phyloP scores from a whole-genome alignment of 495 filamentous ascomycete genomes.

The Aspergillus cristatus region DNA sequence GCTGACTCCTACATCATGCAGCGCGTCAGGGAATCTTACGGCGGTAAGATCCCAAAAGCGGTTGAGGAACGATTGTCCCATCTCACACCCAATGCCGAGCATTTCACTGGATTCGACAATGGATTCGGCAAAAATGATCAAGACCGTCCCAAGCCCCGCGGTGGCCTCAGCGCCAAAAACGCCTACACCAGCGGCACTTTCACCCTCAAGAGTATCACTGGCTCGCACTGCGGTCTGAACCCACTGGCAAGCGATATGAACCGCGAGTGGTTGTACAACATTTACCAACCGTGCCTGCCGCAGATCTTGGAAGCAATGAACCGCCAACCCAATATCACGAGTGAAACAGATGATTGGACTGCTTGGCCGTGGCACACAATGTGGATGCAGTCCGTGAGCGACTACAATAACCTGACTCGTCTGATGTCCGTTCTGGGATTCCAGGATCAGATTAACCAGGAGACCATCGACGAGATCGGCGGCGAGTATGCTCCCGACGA shows the following conservation, averaged over 20 bases:
- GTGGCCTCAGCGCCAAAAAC: slow-evolving; percentile 23
- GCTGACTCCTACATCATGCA: slow-evolving; percentile 22
- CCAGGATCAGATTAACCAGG: slow-evolving; percentile 18
- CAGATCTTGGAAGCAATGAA: slow-evolving; percentile 28
- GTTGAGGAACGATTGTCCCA: slow-evolving; percentile 18
- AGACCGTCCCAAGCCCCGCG: slow-evolving; percentile 12
- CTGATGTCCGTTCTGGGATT: slow-evolving; percentile 26
- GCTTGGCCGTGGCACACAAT: slow-evolving; percentile 26
- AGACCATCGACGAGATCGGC: slow-evolving; percentile 13
- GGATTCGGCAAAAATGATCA: slow-evolving; percentile 7
- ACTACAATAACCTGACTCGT: slow-evolving; percentile 23
- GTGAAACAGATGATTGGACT: slow-evolving; percentile 21
- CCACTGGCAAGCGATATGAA: slow-evolving; percentile 27
- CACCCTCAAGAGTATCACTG: slow-evolving; percentile 23
- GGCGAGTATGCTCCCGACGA: slow-evolving; percentile 18
- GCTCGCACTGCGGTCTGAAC: slow-evolving; percentile 21
- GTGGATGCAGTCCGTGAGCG: slow-evolving; percentile 30
- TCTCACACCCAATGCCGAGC: slow-evolving; percentile 22
- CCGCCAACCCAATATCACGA: slow-evolving; percentile 22
- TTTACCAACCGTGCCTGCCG: slow-evolving; percentile 35
- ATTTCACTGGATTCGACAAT: slow-evolving; percentile 13
- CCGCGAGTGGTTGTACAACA: slow-evolving; percentile 23
- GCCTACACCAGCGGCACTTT: slow-evolving; percentile 19
- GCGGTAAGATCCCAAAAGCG: slow-evolving; percentile 12
- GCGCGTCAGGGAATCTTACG: slow-evolving; percentile 22